Base-by-base conservation (phyloP, 1,284 basidiomycete species). In the Xanthoconium separans region DNA sequence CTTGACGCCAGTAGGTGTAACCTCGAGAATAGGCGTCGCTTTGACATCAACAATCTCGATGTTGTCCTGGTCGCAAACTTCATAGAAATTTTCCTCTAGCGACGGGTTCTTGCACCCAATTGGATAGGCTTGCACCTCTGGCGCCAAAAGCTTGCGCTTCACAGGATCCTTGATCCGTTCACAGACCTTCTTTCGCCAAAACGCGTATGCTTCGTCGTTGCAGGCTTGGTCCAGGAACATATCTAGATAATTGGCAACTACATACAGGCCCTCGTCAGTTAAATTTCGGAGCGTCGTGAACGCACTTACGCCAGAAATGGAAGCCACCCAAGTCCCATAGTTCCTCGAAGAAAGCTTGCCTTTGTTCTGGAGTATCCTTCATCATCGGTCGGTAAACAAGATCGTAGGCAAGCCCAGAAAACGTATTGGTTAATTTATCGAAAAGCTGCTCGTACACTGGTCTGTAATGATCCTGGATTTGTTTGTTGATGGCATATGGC, bases 111-210 rank as follows among this genome's bases (percentile, higher is more conserved):
- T 58, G 40, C 57, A 56, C 41, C 57, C 57, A 11, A 58, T 41
- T 0, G 57, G 57, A 42, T 58, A 47, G 6, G 57, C n/a, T 37
- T 41, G 56, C 12, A 58, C 46, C n/a, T 37, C 24, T 3, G 56
- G 56, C 10, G 56, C 56, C 30, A 58, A 13, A n/a, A 58, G 57
- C 1, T 58, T 51, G 11, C 56, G 56, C 44, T 58, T 58, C 6
- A 42, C 34, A 24, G 51, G 56, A 34, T 58, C 51, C 30, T 50
- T 45, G 34, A 58, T 11, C 6, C 56, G 56, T 33, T 49, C 56
- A 22, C 56, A 33, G 30, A 58, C 56, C 37, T 58, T 58, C 51
- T 49, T 58, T 13, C 56, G 41, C 56, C 56, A 58, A 37, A 57
- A 57, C 2, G 41, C 42, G 18, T 57, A 57, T 0, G 44, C 56